A percentile compares a stretch with the other conserved stretches of the same genome.
phyloP scores from a whole-genome alignment of 1,284 basidiomycete genomes.

The Phylloporus gajari region DNA sequence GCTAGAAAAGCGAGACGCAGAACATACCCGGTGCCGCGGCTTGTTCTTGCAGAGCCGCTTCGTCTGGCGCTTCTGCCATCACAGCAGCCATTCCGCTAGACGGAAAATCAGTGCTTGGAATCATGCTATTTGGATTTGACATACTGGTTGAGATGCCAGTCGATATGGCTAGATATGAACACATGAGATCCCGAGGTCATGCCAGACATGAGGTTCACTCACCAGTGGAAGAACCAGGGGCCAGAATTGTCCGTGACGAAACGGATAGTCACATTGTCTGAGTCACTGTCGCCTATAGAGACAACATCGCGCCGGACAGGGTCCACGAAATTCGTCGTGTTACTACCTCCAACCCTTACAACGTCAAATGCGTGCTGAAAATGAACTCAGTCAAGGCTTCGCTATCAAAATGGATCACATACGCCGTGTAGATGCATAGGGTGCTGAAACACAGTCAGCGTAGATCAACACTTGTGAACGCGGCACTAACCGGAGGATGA shows the following conservation, averaged over 20 bases:
- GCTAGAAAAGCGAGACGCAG: background rate
- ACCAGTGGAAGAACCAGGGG: background rate
- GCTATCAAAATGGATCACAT: background rate
- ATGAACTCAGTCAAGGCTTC: background rate
- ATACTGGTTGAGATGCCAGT: conserved; percentile 3
- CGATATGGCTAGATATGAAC: background rate
- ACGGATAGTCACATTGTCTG: background rate
- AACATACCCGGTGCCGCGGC: background rate
- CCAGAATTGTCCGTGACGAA: background rate
- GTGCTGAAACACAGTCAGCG: background rate
- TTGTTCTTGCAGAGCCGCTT: background rate
- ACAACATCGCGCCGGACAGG: conserved; percentile 1
- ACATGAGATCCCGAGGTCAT: background rate
- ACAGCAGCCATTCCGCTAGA: background rate
- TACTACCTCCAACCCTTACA: background rate
- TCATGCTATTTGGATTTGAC: background rate
- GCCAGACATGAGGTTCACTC: background rate
- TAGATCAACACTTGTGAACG: background rate
- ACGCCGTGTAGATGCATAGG: background rate
- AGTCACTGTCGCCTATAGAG: background rate
- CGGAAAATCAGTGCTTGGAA: background rate
- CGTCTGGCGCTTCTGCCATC: background rate
- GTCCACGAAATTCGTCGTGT: background rate
- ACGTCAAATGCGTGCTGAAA: background rate
- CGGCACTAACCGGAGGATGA: background rate